Evolutionary conservation across 1,284 basidiomycete species (phyloP).

Genomic region (Ganoderma lucidum): DNA sequence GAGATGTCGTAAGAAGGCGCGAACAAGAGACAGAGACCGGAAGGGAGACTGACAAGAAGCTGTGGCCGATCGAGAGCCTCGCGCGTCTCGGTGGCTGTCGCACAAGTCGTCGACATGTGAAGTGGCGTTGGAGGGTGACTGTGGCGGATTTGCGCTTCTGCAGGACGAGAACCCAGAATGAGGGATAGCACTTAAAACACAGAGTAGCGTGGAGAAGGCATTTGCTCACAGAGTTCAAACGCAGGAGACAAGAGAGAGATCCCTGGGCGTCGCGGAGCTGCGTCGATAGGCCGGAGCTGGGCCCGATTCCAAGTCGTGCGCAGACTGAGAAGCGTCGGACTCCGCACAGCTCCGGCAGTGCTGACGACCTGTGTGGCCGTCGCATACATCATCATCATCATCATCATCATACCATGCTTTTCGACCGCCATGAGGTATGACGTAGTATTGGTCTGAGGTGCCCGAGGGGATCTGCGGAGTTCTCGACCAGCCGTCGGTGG

Average conservation of each 20-base stretch:
- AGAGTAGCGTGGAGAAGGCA: background rate
- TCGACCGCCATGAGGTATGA: background rate
- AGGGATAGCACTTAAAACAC: background rate
- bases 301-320: background rate
- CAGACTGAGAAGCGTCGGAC: background rate
- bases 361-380: background rate
- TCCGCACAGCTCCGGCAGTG: constrained; percentile 4
- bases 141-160: background rate
- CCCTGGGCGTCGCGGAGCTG: background rate
- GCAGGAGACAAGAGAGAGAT: background rate
- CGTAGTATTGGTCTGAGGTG: background rate
- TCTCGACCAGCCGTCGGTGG: too few relatives aligned
- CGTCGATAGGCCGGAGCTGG: background rate
- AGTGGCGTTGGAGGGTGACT: background rate
- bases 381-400: background rate
- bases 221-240: background rate
- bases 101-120: constrained; percentile 16
- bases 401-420: background rate
- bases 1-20: constrained; percentile 21
- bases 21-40: constrained; percentile 1
- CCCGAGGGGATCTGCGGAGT: too few relatives aligned
- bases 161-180: background rate
- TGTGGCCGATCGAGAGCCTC: constrained; percentile 30
- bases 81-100: constrained; percentile 26
- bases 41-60: constrained; percentile 29